A percentile compares a stretch with the other conserved stretches of the same genome.
Evolutionary conservation across 768 basidiomycete species (phyloP).

Genomic region (Hysterangium stoloniferum): DNA sequence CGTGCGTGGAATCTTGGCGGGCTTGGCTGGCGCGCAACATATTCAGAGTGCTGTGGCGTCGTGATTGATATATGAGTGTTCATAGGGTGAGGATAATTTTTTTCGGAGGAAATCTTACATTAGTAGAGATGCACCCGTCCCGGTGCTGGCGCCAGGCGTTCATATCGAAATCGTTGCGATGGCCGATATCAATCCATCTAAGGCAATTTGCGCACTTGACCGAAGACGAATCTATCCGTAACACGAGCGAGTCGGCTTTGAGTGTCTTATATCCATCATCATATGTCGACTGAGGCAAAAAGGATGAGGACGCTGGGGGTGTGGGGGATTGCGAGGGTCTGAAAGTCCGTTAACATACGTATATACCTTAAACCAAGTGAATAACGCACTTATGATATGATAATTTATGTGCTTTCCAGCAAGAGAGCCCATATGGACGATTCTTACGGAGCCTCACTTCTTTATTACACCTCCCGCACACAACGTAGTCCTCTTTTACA

Average conservation of each 20-base stretch:
- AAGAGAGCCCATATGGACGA: conserved; percentile 10
- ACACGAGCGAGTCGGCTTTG: conserved; percentile 4
- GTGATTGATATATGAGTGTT: background rate
- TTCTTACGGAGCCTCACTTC: conserved; percentile 59
- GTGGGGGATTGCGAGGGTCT: too few species aligned
- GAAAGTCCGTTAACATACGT: too few species aligned
- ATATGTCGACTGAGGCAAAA: too few species aligned
- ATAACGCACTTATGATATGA: background rate
- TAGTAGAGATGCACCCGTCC: background rate
- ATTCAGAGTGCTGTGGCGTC: background rate
- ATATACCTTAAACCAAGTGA: too few species aligned
- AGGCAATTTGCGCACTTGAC: conserved; percentile 10
- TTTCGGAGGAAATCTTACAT: background rate
- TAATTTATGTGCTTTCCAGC: conserved; percentile 7
- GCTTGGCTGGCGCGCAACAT: background rate
- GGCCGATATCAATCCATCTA: conserved; percentile 4
- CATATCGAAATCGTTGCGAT: background rate
- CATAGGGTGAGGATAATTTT: background rate
- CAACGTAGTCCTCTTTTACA: conserved; percentile 41
- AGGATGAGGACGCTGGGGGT: too few species aligned
- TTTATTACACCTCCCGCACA: conserved; percentile 54
- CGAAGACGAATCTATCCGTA: background rate
- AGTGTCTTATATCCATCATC: background rate
- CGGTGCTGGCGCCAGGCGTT: conserved; percentile 7
- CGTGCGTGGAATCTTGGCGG: conserved; percentile 10